These are phyloP conservation scores for Phytophthora hibernalis DNA, from an alignment of 352 stramenopile species.

Conservation along the genomic window DNA sequence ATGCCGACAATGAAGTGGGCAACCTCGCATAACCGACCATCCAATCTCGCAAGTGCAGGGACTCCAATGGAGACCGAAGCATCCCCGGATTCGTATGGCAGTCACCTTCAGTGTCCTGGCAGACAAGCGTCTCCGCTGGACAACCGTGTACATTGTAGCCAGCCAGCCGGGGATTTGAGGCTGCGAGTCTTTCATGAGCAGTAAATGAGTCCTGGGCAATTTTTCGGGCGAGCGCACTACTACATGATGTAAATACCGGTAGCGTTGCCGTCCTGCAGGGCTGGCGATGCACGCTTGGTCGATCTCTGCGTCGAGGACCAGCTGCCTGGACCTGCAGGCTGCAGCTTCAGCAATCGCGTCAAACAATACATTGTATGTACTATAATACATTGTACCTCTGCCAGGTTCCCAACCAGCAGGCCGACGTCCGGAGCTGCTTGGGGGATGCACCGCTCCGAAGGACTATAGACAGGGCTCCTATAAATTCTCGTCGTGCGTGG, in stretches of 20 bases:
- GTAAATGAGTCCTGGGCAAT: too few relatives aligned
- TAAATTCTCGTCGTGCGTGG: slow-evolving; percentile 16
- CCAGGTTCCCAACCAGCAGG: too few relatives aligned
- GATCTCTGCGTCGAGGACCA: slow-evolving; percentile 18
- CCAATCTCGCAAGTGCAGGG: neutral
- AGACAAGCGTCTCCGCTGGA: neutral
- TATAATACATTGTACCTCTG: too few relatives aligned
- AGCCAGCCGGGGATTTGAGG: slow-evolving; percentile 25
- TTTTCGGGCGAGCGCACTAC: slow-evolving; percentile 5
- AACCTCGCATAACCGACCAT: neutral
- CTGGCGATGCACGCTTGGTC: slow-evolving; percentile 5
- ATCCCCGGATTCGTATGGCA: too few relatives aligned
- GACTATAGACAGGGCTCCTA: too few relatives aligned
- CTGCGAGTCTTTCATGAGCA: slow-evolving; percentile 14
- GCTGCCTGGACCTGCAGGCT: slow-evolving; percentile 22
- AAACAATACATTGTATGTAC: too few relatives aligned
- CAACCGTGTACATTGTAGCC: slow-evolving; percentile 1
- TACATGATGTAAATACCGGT: too few relatives aligned
- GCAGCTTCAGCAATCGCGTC: too few relatives aligned
- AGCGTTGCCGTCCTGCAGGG: too few relatives aligned
- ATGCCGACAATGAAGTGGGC: neutral
- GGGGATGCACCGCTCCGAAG: neutral
- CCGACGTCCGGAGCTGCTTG: neutral
- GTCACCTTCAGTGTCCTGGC: too few relatives aligned
- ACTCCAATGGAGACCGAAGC: slow-evolving; percentile 11